Evolutionary conservation across 1,139 yeast species (phyloP).

Genomic region (Pichia sp.): DNA sequence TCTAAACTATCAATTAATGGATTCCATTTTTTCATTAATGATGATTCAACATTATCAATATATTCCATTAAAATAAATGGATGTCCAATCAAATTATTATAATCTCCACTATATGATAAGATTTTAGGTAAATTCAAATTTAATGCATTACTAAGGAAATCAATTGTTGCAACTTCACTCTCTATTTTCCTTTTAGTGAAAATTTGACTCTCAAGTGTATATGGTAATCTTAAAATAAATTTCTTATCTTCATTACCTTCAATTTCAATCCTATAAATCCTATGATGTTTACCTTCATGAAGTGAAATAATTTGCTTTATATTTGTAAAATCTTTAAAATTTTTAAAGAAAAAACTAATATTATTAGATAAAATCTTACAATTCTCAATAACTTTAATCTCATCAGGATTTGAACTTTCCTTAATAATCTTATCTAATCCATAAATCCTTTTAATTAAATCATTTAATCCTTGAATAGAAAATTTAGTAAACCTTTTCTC

Average conservation of each 20-base stretch:
- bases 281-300: conserved; percentile 92
- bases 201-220: conserved; percentile 57
- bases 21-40: conserved; percentile 84
- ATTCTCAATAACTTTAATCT: conserved; percentile 14
- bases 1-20: conserved; percentile 51
- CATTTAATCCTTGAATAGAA: conserved; percentile 67
- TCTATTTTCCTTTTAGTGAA: conserved; percentile 62
- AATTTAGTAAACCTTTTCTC: conserved; percentile 74
- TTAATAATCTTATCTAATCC: conserved; percentile 5
- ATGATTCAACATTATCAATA: conserved; percentile 53
- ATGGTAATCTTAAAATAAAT: conserved; percentile 79
- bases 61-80: conserved; percentile 80
- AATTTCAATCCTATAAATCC: conserved; percentile 61
- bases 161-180: conserved; percentile 91
- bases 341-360: conserved; percentile 15
- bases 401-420: conserved; percentile 21
- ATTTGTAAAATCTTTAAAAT: conserved; percentile 19
- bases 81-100: conserved; percentile 52
- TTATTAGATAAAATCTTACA: conserved; percentile 17
- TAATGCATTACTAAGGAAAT: conserved; percentile 55
- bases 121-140: conserved; percentile 63
- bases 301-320: conserved; percentile 72
- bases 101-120: conserved; percentile 60
- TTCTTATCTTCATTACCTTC: conserved; percentile 32
- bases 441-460: conserved; percentile 14